Evolutionary conservation across 2,329 filamentous ascomycete species (phyloP).

Genomic region (Venturiaceae sp.): DNA sequence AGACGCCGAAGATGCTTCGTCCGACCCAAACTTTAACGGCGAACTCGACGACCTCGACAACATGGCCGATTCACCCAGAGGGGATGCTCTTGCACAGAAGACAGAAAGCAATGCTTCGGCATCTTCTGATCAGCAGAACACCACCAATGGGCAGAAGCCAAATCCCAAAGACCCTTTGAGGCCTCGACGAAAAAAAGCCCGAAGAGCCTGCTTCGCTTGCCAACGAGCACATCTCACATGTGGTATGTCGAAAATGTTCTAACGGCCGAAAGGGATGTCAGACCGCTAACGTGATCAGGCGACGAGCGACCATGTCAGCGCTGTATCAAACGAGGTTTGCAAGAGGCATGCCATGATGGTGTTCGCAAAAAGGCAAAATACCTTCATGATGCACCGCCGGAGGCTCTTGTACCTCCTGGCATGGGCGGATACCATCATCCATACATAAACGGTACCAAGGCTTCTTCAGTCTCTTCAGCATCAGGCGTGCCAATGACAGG

Average conservation of each 20-base stretch:
- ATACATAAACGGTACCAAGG: constrained; percentile 33
- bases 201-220: constrained; percentile 91
- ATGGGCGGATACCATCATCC: constrained; percentile 56
- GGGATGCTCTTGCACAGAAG: not conserved
- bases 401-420: constrained; percentile 72
- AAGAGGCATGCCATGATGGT: constrained; percentile 88
- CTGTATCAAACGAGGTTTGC: constrained; percentile 87
- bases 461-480: constrained; percentile 15
- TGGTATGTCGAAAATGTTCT: constrained; percentile 57
- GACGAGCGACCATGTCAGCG: constrained; percentile 90
- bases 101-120: constrained; percentile 8
- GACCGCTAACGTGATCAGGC: constrained; percentile 44
- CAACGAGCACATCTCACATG: constrained; percentile 96
- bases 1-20: constrained; percentile 36
- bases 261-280: not conserved
- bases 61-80: constrained; percentile 27
- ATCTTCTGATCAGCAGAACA: constrained; percentile 7
- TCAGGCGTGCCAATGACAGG: constrained; percentile 8
- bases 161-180: constrained; percentile 81
- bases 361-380: constrained; percentile 99
- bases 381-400: constrained; percentile 87
- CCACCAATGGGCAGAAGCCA: constrained; percentile 17
- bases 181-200: constrained; percentile 88
- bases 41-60: constrained; percentile 27
- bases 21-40: constrained; percentile 35